Conservation (phyloP, 805 yeast genomes). For the Barnettozyma sucrosica region DNA sequence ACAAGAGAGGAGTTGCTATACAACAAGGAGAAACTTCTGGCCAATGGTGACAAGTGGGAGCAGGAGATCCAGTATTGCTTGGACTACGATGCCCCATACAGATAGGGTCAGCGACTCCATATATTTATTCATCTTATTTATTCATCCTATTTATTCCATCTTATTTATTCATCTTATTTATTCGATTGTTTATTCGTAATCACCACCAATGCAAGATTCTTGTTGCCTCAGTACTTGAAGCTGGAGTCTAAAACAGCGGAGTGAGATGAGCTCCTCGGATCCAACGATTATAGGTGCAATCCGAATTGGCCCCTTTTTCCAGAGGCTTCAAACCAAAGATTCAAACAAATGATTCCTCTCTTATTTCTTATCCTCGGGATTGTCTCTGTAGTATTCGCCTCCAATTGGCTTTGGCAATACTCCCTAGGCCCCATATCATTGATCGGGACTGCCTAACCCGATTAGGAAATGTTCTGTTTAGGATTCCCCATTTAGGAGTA, state of each 20-base stretch:
- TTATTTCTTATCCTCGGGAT: neutral
- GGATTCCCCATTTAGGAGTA: neutral
- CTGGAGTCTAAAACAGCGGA: no score
- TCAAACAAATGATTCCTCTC: neutral
- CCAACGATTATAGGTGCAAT: neutral
- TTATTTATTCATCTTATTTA: neutral
- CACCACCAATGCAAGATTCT: neutral
- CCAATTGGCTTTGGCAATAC: neutral
- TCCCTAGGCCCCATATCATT: neutral
- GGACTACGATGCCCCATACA: slow-evolving; percentile 86
- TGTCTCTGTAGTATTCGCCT: neutral
- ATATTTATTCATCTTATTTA: neutral
- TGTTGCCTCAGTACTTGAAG: neutral
- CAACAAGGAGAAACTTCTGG: slow-evolving; percentile 82
- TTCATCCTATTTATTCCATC: no score
- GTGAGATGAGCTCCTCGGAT: no score
- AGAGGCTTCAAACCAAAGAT: neutral
- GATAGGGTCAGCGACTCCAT: slow-evolving; percentile 33
- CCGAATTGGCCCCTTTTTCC: neutral
- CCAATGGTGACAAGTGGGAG: slow-evolving; percentile 93
- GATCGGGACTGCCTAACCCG: neutral
- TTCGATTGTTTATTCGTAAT: no score
- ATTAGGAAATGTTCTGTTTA: neutral
- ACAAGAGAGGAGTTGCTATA: slow-evolving; percentile 66
- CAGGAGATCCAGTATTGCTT: slow-evolving; percentile 84